A percentile compares a stretch with the other conserved stretches of the same genome.
Conservation (phyloP, 192 early-diverging fungal species). For the Podila epigama region DNA sequence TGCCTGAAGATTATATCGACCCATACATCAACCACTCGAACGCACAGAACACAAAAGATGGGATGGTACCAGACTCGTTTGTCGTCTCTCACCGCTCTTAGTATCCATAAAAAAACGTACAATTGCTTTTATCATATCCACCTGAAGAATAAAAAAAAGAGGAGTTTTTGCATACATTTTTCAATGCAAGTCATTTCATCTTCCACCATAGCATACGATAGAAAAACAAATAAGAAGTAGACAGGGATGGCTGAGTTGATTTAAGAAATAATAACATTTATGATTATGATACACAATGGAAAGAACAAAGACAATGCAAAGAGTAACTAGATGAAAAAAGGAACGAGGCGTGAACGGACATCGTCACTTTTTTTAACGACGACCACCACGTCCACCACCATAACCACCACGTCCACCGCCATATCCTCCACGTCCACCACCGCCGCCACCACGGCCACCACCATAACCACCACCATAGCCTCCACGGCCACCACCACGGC, state of each 20-base stretch:
- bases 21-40: constrained; percentile 46
- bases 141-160: too few species aligned
- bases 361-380: constrained; percentile 25
- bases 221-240: too few species aligned
- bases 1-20: constrained; percentile 44
- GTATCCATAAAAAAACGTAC: too few species aligned
- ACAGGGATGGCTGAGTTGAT: too few species aligned
- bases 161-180: too few species aligned
- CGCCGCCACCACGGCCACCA: constrained; percentile 50
- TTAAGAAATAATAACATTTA: too few species aligned
- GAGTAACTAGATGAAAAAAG: background rate
- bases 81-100: constrained; percentile 47
- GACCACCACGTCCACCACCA: constrained; percentile 54
- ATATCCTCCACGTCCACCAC: constrained; percentile 47
- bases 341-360: background rate
- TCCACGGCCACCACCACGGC: constrained; percentile 51
- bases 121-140: too few species aligned
- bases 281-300: background rate
- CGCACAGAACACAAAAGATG: constrained; percentile 25
- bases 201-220: too few species aligned
- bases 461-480: constrained; percentile 55
- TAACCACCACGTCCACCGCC: constrained; percentile 52
- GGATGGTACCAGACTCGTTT: constrained; percentile 47
- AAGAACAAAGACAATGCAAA: background rate
- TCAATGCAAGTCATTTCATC: too few species aligned